Percentiles rank a stretch among this genome's conserved stretches.
These are phyloP conservation scores for Pseudozyma sp. DNA, from an alignment of 1,284 basidiomycete genomes.

Conservation along the genomic window DNA sequence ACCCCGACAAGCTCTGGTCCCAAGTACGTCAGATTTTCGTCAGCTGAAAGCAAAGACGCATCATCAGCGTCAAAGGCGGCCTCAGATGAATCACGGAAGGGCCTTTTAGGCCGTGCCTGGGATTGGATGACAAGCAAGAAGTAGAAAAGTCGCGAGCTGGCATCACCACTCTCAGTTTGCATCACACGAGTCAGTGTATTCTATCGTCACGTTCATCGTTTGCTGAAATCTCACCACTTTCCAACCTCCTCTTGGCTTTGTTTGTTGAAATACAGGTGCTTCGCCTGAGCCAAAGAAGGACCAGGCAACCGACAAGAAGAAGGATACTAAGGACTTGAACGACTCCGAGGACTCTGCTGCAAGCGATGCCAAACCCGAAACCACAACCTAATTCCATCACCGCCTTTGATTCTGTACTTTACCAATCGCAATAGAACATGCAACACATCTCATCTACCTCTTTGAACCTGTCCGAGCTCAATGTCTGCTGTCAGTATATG, in stretches of 20 bases:
- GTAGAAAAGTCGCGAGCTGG: background rate
- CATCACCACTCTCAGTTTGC: background rate
- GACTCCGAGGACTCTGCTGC: too few species aligned
- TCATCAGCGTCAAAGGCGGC: background rate
- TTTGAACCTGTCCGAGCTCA: background rate
- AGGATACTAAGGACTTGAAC: too few species aligned
- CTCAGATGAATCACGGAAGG: slow-evolving; percentile 10
- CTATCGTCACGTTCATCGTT: slow-evolving; percentile 13
- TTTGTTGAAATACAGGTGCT: slow-evolving; percentile 1
- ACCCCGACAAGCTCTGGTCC: background rate
- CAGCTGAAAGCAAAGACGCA: background rate
- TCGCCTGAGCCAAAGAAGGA: slow-evolving; percentile 12
- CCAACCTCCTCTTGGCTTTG: slow-evolving; percentile 1
- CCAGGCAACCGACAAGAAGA: slow-evolving; percentile 5
- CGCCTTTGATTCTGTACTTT: background rate
- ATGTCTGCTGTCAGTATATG: background rate
- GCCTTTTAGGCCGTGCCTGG: slow-evolving; percentile 36
- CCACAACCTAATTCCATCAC: background rate
- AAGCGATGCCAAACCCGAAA: slow-evolving; percentile 15
- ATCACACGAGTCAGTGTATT: slow-evolving; percentile 10
- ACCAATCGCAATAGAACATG: slow-evolving; percentile 20
- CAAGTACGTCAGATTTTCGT: too few species aligned
- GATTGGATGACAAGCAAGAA: slow-evolving; percentile 38
- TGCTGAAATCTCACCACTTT: slow-evolving; percentile 40
- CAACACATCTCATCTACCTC: background rate